These are phyloP conservation scores for Chaetomiaceae sp. DNA, from an alignment of 2,329 filamentous ascomycete species.

Conservation along the genomic window DNA sequence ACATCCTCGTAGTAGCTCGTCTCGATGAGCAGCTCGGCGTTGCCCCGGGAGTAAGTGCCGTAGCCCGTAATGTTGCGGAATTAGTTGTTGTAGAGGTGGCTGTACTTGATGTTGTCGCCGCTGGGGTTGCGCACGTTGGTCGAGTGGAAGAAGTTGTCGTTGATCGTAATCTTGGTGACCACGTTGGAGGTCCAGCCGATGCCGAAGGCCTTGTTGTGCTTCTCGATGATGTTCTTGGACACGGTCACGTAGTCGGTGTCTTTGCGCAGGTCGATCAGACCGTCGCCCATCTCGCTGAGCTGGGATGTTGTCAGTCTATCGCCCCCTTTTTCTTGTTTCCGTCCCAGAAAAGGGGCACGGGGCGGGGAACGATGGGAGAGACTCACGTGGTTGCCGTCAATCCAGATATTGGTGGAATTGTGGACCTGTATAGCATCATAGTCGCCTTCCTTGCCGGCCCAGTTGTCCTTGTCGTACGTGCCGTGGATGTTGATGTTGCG, in stretches of 20 bases:
- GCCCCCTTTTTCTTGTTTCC: no score
- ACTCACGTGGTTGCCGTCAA: background rate
- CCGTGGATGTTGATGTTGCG: background rate
- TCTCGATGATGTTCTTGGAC: background rate
- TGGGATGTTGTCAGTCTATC: background rate
- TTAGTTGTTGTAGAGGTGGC: background rate
- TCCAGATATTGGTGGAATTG: background rate
- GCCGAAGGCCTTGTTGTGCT: background rate
- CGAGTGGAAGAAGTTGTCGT: constrained; percentile 1
- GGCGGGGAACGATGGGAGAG: background rate
- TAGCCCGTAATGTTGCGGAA: background rate
- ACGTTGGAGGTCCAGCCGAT: background rate
- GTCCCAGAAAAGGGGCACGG: background rate
- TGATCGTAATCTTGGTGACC: background rate
- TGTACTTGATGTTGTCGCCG: background rate
- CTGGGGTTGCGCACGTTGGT: background rate
- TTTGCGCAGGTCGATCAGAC: background rate
- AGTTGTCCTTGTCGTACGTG: background rate
- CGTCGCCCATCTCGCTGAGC: background rate
- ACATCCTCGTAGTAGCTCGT: background rate
- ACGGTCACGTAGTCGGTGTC: background rate
- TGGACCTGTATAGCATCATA: background rate
- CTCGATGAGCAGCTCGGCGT: background rate
- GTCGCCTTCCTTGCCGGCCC: background rate
- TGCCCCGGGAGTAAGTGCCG: background rate